phyloP scores from a whole-genome alignment of 2,329 filamentous ascomycete genomes.

The Hypoxylon sp. region DNA sequence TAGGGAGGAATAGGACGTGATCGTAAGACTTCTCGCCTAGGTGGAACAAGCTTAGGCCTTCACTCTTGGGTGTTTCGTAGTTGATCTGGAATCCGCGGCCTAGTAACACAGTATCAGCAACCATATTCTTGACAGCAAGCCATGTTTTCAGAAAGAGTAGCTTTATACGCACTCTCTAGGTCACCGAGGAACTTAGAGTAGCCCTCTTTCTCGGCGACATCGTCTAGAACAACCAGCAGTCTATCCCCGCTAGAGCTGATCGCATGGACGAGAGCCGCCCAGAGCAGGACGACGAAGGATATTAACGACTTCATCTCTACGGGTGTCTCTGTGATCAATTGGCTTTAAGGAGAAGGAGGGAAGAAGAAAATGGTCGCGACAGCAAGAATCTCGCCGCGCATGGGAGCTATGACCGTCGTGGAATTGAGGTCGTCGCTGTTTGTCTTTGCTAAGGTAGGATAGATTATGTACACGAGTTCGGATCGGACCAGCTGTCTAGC shows the following conservation, averaged over 20 bases:
- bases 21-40: slow-evolving; percentile 92
- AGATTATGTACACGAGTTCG: slow-evolving; percentile 24
- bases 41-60: slow-evolving; percentile 82
- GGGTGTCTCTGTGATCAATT: slow-evolving; percentile 39
- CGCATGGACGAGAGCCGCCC: slow-evolving; percentile 78
- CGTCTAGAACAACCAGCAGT: slow-evolving; percentile 88
- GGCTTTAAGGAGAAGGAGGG: slow-evolving; percentile 35
- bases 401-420: slow-evolving; percentile 39
- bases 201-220: slow-evolving; percentile 81
- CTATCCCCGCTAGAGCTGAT: slow-evolving; percentile 84
- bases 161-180: slow-evolving; percentile 70
- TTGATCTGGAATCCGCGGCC: slow-evolving; percentile 85
- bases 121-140: background rate
- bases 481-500: slow-evolving; percentile 43
- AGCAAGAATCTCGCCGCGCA: slow-evolving; percentile 48
- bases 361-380: slow-evolving; percentile 46
- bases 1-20: slow-evolving; percentile 89
- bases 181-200: slow-evolving; percentile 88
- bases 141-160: background rate
- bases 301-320: slow-evolving; percentile 80
- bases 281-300: slow-evolving; percentile 77
- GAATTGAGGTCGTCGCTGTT: background rate
- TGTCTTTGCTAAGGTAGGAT: background rate
- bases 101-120: slow-evolving; percentile 57
- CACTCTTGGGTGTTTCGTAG: slow-evolving; percentile 87